Evolutionary conservation across 805 yeast species (phyloP).

Genomic region (Zygosaccharomyces siamensis): DNA sequence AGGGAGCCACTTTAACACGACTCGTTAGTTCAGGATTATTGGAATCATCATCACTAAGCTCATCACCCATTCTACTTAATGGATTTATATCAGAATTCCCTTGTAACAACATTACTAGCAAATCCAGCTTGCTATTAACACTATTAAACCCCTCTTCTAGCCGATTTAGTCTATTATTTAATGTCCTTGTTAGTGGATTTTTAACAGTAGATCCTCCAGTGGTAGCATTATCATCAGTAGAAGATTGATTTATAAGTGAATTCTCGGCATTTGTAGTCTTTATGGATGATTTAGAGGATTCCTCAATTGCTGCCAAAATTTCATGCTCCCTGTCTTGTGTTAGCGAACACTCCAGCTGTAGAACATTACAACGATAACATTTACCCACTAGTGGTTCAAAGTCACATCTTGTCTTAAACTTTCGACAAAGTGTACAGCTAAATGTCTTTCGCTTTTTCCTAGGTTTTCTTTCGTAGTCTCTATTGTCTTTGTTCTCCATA

Average conservation of each 20-base stretch:
- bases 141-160: conserved; percentile 27
- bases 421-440: conserved; percentile 50
- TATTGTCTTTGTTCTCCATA: background rate
- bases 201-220: conserved; percentile 1
- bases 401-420: conserved; percentile 55
- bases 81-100: conserved; percentile 12
- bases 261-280: background rate
- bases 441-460: conserved; percentile 39
- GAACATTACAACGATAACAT: conserved; percentile 50
- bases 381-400: conserved; percentile 40
- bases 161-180: conserved; percentile 21
- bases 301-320: conserved; percentile 22
- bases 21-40: background rate
- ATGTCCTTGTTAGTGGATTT: conserved; percentile 10
- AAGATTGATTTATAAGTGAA: background rate
- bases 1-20: background rate
- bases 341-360: conserved; percentile 46
- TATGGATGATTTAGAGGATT: conserved; percentile 11
- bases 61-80: background rate
- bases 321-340: conserved; percentile 32
- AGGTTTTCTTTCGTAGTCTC: conserved; percentile 13
- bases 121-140: conserved; percentile 22
- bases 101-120: conserved; percentile 19
- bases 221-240: background rate
- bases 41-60: background rate